Conservation (phyloP, 306 rosid species). For the Gynostemma pentaphyllum region DNA sequence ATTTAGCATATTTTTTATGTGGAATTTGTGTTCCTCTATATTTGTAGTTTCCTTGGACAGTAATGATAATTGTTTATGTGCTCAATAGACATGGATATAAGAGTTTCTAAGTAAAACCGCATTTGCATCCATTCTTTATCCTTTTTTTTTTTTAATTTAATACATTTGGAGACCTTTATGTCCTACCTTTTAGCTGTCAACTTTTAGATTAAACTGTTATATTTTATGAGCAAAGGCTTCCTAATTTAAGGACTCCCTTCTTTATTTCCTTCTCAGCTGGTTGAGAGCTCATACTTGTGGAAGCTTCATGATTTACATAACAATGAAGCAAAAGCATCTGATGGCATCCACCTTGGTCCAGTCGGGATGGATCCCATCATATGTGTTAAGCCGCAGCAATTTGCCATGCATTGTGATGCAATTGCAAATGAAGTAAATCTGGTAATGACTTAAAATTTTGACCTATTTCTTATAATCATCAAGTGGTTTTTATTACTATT, state of each 20-base stretch:
- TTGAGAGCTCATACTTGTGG: conserved; percentile 65
- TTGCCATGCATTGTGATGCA: conserved; percentile 64
- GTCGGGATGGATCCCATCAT: conserved; percentile 33
- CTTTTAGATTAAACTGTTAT: too few relatives aligned
- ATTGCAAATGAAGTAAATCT: conserved; percentile 50
- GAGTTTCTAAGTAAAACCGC: too few relatives aligned
- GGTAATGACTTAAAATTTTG: conserved; percentile 27
- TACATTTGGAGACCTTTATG: too few relatives aligned
- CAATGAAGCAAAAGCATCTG: conserved; percentile 42
- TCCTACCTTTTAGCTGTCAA: too few relatives aligned
- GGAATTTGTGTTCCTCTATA: background rate
- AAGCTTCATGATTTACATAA: conserved; percentile 62
- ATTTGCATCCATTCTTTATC: background rate
- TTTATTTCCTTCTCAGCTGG: conserved; percentile 40
- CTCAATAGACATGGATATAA: too few relatives aligned
- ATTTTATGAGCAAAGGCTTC: background rate
- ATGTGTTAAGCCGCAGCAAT: conserved; percentile 49
- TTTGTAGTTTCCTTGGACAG: background rate
- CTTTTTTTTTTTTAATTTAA: background rate
- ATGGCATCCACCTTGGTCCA: conserved; percentile 58
- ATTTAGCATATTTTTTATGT: conserved; percentile 2
- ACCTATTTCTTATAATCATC: conserved; percentile 5
- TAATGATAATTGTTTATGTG: background rate
- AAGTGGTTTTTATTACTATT: conserved; percentile 29
- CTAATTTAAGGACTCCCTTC: background rate